Conservation (phyloP, 2,329 filamentous ascomycete genomes). For the Cucurbitaria berberidis region DNA sequence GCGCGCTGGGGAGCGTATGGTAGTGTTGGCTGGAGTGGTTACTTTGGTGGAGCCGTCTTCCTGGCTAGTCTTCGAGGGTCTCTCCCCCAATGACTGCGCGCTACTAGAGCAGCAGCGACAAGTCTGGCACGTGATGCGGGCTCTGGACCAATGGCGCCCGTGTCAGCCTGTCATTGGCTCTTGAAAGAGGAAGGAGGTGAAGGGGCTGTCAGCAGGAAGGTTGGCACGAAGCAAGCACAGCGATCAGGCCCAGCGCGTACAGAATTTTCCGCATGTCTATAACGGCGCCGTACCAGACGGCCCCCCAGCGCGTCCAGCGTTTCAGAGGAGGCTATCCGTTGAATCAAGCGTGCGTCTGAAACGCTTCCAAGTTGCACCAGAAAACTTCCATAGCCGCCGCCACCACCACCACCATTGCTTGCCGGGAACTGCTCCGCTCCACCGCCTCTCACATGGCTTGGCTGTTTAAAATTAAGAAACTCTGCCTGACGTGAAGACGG, state of each 20-base stretch:
- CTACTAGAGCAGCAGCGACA: conserved; percentile 17
- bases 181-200: background rate
- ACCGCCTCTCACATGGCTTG: background rate
- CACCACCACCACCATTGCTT: conserved; percentile 19
- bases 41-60: conserved; percentile 25
- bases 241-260: conserved; percentile 1
- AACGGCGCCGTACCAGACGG: conserved; percentile 23
- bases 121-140: conserved; percentile 23
- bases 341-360: conserved; percentile 34
- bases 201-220: conserved; percentile 1
- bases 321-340: conserved; percentile 34
- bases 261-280: conserved; percentile 19
- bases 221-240: conserved; percentile 3
- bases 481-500: background rate
- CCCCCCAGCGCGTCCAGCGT: conserved; percentile 28
- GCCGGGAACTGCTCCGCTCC: conserved; percentile 6
- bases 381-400: conserved; percentile 25
- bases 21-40: conserved; percentile 25
- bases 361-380: conserved; percentile 31
- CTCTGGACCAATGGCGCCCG: conserved; percentile 19
- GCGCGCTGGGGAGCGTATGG: conserved; percentile 14
- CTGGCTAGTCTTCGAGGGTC: conserved; percentile 9
- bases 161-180: conserved; percentile 11
- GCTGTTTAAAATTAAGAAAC: conserved; percentile 1
- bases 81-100: conserved; percentile 11